These are phyloP conservation scores for Pseudogymnoascus sp. DNA, from an alignment of 2,329 filamentous ascomycete genomes.

Conservation along the genomic window DNA sequence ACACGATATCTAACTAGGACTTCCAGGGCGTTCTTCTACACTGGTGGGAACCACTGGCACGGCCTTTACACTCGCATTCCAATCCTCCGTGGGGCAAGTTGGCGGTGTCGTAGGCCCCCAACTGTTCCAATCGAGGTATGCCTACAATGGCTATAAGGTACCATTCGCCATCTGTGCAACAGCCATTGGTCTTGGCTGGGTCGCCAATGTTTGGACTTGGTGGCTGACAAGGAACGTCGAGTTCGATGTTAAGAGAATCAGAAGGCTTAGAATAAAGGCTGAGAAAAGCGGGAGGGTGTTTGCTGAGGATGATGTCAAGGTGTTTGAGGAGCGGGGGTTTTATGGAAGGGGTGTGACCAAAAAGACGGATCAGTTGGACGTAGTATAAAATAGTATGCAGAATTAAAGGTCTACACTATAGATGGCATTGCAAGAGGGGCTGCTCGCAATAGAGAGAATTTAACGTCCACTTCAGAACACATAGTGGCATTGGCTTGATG, in stretches of 20 bases:
- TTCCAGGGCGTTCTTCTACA: slow-evolving; percentile 33
- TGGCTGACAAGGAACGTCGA: slow-evolving; percentile 35
- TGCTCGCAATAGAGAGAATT: neutral
- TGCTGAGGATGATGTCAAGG: slow-evolving; percentile 26
- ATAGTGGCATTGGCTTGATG: neutral
- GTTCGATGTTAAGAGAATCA: slow-evolving; percentile 30
- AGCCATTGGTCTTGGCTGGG: slow-evolving; percentile 29
- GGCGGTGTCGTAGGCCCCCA: slow-evolving; percentile 40
- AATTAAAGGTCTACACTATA: neutral
- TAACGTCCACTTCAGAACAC: neutral
- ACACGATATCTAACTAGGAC: neutral
- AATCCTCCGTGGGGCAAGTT: slow-evolving; percentile 36
- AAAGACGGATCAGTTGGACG: neutral
- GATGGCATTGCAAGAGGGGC: neutral
- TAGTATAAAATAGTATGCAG: neutral
- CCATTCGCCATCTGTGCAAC: slow-evolving; percentile 32
- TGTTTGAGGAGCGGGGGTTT: slow-evolving; percentile 20
- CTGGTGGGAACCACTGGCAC: slow-evolving; percentile 36
- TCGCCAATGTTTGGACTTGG: slow-evolving; percentile 35
- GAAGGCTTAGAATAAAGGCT: slow-evolving; percentile 25
- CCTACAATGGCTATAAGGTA: slow-evolving; percentile 34
- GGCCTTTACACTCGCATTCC: slow-evolving; percentile 37
- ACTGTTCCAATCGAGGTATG: slow-evolving; percentile 36
- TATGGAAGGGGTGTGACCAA: slow-evolving; percentile 11
- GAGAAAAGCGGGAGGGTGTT: slow-evolving; percentile 24